Evolutionary conservation across 2,329 filamentous ascomycete genomes (phyloP).

Genomic region (Penicillium sp.): DNA sequence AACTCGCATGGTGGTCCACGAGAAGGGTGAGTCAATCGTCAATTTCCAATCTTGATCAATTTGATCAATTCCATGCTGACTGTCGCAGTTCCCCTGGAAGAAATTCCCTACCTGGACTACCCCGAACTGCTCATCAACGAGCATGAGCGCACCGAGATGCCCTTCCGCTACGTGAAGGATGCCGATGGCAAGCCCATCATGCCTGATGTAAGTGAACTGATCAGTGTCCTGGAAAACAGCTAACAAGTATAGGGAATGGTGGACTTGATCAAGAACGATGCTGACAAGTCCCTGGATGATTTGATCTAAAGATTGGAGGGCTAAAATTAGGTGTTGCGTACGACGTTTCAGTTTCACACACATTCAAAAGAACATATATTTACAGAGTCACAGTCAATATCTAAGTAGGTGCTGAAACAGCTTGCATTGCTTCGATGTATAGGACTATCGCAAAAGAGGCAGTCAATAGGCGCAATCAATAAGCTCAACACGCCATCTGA

Average conservation of each 20-base stretch:
- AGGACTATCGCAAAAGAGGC: not conserved
- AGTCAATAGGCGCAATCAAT: not conserved
- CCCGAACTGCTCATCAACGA: conserved; percentile 88
- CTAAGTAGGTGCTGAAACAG: no score
- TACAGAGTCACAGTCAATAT: no score
- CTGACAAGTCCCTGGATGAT: conserved; percentile 87
- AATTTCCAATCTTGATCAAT: not conserved
- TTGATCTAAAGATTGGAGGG: conserved; percentile 65
- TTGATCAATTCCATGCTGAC: not conserved
- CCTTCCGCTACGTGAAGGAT: conserved; percentile 88
- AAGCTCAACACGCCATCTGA: conserved; percentile 6
- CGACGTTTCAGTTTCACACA: not conserved
- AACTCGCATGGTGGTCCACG: conserved; percentile 83
- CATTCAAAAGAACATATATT: not conserved
- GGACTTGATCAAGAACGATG: conserved; percentile 88
- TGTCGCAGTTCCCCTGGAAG: conserved; percentile 67
- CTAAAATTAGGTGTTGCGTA: not conserved
- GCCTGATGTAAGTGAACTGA: conserved; percentile 69
- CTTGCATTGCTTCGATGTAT: not conserved
- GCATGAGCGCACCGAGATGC: conserved; percentile 95
- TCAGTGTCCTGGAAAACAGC: conserved; percentile 15
- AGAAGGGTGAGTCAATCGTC: conserved; percentile 61
- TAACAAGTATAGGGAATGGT: conserved; percentile 74
- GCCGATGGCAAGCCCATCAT: conserved; percentile 79
- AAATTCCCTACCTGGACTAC: conserved; percentile 81